Conservation (phyloP, 805 yeast species). For the Cyberlindnera mississippiensis region DNA sequence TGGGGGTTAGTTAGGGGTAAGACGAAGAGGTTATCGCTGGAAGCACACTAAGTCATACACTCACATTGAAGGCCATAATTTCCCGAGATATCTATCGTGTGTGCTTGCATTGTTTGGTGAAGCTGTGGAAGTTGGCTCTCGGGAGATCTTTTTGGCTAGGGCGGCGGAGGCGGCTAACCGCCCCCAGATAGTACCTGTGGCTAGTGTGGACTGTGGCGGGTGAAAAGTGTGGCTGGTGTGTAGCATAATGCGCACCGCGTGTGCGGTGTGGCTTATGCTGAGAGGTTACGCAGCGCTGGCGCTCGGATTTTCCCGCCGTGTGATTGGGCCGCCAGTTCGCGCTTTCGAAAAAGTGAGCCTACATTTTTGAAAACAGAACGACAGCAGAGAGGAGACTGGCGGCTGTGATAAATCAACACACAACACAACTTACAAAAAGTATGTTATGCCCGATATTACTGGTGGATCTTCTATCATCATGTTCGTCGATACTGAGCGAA, state of each 20-base stretch:
- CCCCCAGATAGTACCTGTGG: background rate
- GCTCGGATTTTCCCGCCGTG: slow-evolving; percentile 3
- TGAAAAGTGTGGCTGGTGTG: background rate
- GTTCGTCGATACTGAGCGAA: no score
- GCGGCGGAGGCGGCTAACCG: background rate
- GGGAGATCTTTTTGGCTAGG: background rate
- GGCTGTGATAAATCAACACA: background rate
- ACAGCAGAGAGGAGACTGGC: background rate
- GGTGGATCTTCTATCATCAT: no score
- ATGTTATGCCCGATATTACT: background rate
- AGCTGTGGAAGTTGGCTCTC: background rate
- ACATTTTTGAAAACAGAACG: slow-evolving; percentile 6
- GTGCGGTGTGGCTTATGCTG: slow-evolving; percentile 4
- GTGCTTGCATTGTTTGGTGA: no score
- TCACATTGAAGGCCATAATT: slow-evolving; percentile 4
- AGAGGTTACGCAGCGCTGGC: slow-evolving; percentile 3
- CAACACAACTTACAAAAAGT: background rate
- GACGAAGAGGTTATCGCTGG: no score
- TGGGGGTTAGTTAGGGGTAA: no score
- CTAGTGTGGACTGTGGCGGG: background rate
- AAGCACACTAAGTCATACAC: no score
- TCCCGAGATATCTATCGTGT: no score
- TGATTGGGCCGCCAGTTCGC: slow-evolving; percentile 14
- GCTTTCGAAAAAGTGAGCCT: slow-evolving; percentile 13
- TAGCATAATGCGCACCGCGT: background rate